phyloP scores from a whole-genome alignment of 2,329 filamentous ascomycete species.

The Tympanopsis confertula region DNA sequence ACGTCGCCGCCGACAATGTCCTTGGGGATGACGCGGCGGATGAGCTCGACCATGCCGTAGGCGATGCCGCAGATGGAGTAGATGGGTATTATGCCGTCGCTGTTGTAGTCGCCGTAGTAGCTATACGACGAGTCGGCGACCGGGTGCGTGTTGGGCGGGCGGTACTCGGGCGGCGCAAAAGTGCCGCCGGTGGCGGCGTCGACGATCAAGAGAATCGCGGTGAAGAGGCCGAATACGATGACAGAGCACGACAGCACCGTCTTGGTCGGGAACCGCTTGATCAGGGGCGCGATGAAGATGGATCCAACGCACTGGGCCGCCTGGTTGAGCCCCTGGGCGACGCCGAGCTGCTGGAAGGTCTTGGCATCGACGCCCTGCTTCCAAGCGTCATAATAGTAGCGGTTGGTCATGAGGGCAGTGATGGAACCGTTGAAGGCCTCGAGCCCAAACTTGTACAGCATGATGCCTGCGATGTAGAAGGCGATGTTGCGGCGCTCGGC shows the following conservation, averaged over 20 bases:
- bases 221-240: slow-evolving; percentile 31
- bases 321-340: slow-evolving; percentile 34
- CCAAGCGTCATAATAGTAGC: slow-evolving; percentile 31
- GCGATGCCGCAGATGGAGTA: slow-evolving; percentile 27
- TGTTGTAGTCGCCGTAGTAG: slow-evolving; percentile 35
- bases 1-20: slow-evolving; percentile 38
- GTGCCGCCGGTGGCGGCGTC: slow-evolving; percentile 33
- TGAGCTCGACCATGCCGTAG: slow-evolving; percentile 37
- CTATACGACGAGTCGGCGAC: slow-evolving; percentile 22
- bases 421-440: slow-evolving; percentile 38
- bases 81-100: slow-evolving; percentile 35
- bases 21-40: slow-evolving; percentile 34
- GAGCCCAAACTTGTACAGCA: slow-evolving; percentile 38
- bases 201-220: slow-evolving; percentile 31
- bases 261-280: slow-evolving; percentile 32
- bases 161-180: slow-evolving; percentile 19
- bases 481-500: slow-evolving; percentile 30
- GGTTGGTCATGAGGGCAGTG: slow-evolving; percentile 32
- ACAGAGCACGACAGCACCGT: slow-evolving; percentile 29
- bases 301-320: slow-evolving; percentile 36
- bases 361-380: slow-evolving; percentile 14
- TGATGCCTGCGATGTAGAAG: slow-evolving; percentile 34
- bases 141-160: slow-evolving; percentile 14
- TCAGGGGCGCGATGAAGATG: slow-evolving; percentile 35
- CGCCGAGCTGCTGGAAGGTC: slow-evolving; percentile 32